phyloP scores from a whole-genome alignment of 2,329 filamentous ascomycete species.

The Paraphaeosphaeria sporulosa region DNA sequence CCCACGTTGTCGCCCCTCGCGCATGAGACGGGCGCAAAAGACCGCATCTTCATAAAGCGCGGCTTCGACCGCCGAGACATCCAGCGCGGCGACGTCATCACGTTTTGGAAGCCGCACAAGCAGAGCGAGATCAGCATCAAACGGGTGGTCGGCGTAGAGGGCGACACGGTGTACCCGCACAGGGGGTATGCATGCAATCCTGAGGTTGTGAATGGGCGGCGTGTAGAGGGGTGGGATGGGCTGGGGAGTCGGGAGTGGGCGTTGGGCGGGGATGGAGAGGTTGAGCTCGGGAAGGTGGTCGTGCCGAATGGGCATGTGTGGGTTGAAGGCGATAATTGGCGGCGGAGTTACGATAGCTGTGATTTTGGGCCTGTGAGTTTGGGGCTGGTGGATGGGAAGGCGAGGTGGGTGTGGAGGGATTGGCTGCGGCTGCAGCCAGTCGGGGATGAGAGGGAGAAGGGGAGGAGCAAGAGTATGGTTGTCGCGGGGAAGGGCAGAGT shows the following conservation, averaged over 20 bases:
- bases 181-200: conserved; percentile 56
- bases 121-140: conserved; percentile 79
- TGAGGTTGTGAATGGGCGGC: conserved; percentile 12
- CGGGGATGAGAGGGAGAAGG: conserved; percentile 61
- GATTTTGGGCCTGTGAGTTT: conserved; percentile 84
- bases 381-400: conserved; percentile 76
- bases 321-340: conserved; percentile 89
- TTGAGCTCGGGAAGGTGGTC: conserved; percentile 53
- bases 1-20: conserved; percentile 55
- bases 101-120: conserved; percentile 64
- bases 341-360: conserved; percentile 82
- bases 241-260: conserved; percentile 31
- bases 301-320: conserved; percentile 89
- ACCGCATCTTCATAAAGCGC: conserved; percentile 49
- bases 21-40: conserved; percentile 48
- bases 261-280: conserved; percentile 23
- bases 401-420: conserved; percentile 72
- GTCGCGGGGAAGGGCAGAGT: conserved; percentile 40
- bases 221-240: conserved; percentile 38
- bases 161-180: conserved; percentile 70
- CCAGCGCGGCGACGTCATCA: conserved; percentile 54
- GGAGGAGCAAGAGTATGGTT: conserved; percentile 53
- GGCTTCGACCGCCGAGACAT: conserved; percentile 27
- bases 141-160: conserved; percentile 80
- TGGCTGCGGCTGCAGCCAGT: conserved; percentile 58